These are phyloP conservation scores for Pilasporangium apinafurcum DNA, from an alignment of 352 stramenopile genomes.

Conservation along the genomic window DNA sequence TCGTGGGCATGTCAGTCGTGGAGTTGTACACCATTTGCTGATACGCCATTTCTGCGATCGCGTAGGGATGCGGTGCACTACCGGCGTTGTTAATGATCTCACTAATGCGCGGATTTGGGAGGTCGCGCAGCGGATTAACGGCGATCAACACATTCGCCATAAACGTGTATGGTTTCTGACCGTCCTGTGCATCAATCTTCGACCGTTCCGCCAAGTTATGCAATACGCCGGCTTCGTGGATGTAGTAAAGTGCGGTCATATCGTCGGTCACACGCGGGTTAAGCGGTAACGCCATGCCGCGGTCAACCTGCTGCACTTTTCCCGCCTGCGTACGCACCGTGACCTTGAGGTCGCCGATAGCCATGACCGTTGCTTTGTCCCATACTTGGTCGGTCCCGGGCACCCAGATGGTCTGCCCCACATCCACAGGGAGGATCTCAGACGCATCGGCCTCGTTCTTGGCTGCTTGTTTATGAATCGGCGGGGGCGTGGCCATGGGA, in stretches of 20 bases:
- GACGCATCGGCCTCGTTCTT: conserved; percentile 55
- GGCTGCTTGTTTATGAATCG: conserved; percentile 60
- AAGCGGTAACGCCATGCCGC: conserved; percentile 52
- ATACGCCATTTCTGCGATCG: conserved; percentile 87
- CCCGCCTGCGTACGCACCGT: conserved; percentile 76
- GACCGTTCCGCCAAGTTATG: conserved; percentile 93
- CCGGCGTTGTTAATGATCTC: conserved; percentile 70
- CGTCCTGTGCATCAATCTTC: conserved; percentile 75
- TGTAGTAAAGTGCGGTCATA: conserved; percentile 94
- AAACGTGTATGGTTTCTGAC: conserved; percentile 89
- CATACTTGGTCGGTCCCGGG: conserved; percentile 66
- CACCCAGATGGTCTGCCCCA: conserved; percentile 72
- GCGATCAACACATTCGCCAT: conserved; percentile 92
- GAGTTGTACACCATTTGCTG: conserved; percentile 90
- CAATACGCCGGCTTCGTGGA: conserved; percentile 93
- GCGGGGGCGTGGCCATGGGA: conserved; percentile 69
- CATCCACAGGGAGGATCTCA: conserved; percentile 71
- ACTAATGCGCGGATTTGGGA: conserved; percentile 75
- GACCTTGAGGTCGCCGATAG: conserved; percentile 80
- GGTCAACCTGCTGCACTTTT: conserved; percentile 85
- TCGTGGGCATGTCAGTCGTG: conserved; percentile 76
- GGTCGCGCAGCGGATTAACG: conserved; percentile 85
- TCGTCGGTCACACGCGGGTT: conserved; percentile 86
- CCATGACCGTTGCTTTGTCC: conserved; percentile 79
- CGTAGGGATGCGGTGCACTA: conserved; percentile 78